A percentile compares a stretch with the other conserved stretches of the same genome.
These are phyloP conservation scores for Waltergamsia citrina DNA, from an alignment of 2,329 filamentous ascomycete genomes.

Conservation along the genomic window DNA sequence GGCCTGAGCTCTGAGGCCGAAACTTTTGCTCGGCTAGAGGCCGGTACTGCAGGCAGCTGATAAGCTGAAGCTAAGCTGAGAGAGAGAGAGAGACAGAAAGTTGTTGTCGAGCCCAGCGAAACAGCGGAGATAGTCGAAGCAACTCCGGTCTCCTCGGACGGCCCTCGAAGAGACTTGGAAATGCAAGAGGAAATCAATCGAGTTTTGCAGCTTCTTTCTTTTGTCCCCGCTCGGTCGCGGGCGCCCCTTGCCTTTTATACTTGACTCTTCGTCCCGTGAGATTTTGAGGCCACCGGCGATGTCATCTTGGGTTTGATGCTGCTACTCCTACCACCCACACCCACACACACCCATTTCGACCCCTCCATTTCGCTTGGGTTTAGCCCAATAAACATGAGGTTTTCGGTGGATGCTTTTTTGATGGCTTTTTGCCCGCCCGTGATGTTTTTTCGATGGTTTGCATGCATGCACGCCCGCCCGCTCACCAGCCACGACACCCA, in stretches of 20 bases:
- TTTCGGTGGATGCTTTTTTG: neutral
- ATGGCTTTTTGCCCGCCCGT: neutral
- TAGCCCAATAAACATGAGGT: conserved; percentile 1
- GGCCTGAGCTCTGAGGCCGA: neutral
- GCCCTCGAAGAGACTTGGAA: neutral
- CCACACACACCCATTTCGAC: neutral
- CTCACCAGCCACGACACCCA: neutral
- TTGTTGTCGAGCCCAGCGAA: neutral
- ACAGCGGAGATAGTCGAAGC: conserved; percentile 5
- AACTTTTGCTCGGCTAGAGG: neutral
- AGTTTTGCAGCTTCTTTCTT: conserved; percentile 1
- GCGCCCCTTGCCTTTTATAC: conserved; percentile 6
- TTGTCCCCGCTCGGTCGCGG: neutral
- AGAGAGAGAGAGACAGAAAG: neutral
- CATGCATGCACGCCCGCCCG: neutral
- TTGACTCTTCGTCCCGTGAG: neutral
- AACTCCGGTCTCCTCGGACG: conserved; percentile 5
- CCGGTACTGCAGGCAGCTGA: neutral
- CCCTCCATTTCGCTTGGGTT: conserved; percentile 2
- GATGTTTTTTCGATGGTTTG: conserved; percentile 4
- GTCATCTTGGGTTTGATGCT: neutral
- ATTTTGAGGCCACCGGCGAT: conserved; percentile 1
- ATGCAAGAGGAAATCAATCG: neutral
- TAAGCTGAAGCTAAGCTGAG: neutral
- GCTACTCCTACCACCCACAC: neutral